phyloP scores from a whole-genome alignment of 2,329 filamentous ascomycete genomes.

The Ceratocystis papillata region DNA sequence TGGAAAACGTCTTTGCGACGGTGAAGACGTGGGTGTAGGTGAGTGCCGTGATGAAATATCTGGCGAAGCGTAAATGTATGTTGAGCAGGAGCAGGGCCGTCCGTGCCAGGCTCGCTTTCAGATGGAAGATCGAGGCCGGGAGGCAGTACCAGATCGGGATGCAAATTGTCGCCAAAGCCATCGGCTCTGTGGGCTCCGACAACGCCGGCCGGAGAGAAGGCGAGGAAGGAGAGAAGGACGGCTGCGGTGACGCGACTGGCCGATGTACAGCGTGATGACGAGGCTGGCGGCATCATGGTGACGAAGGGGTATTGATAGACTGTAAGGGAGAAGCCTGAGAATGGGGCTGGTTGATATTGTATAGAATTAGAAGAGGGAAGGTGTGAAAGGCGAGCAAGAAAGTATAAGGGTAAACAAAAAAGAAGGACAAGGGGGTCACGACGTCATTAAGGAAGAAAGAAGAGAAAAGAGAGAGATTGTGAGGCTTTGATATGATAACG shows the following conservation, averaged over 20 bases:
- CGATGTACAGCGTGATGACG: constrained; percentile 39
- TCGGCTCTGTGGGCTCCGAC: constrained; percentile 27
- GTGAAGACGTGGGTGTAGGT: constrained; percentile 67
- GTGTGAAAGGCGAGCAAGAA: no score
- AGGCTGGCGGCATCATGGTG: not conserved
- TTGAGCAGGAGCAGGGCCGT: constrained; percentile 38
- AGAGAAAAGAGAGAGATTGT: not conserved
- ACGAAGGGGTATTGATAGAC: not conserved
- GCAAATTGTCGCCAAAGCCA: constrained; percentile 30
- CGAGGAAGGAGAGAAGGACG: constrained; percentile 56
- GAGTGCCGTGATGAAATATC: constrained; percentile 82
- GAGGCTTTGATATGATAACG: not conserved
- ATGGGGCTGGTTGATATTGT: not conserved
- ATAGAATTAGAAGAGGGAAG: not conserved
- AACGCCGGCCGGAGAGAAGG: constrained; percentile 40
- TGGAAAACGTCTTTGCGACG: constrained; percentile 58
- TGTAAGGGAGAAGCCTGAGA: not conserved
- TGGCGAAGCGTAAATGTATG: constrained; percentile 66
- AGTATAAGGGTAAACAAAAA: not conserved
- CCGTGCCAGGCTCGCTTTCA: constrained; percentile 30
- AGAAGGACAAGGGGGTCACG: not conserved
- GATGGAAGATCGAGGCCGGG: constrained; percentile 35
- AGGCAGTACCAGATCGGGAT: constrained; percentile 38
- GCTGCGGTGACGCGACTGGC: constrained; percentile 52
- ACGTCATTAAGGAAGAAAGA: constrained; percentile 16